Base-by-base conservation (phyloP, 768 basidiomycete species). In the Auricularia auricula-judae region DNA sequence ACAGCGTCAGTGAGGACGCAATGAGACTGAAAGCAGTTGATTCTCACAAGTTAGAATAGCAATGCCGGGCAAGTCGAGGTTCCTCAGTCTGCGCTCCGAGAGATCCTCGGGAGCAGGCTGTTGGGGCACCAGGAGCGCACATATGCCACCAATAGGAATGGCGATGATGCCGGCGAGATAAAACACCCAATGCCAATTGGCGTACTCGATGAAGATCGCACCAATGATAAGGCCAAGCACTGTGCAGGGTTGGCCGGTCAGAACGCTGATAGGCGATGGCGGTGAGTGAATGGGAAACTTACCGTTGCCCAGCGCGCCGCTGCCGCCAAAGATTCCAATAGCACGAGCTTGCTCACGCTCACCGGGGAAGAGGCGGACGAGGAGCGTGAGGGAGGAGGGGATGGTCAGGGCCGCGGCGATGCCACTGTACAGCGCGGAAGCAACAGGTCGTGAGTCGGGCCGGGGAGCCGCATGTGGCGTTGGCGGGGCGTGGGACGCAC, bases 101-200 rank as follows among this genome's bases (percentile, higher is more conserved):
- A 53, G 36, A 8, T 63, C 47, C 62, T 10, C 43, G 35, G 47
- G 62, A 16, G 67, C 61, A 54, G 67, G 68, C 8, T 70, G 70
- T 29, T 68, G 42, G 0, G 80, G 80, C 4, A 80, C 73, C 61
- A 78, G 63, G 39, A 78, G 67, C 18, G 74, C n/a, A 59, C 74
- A 71, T 2, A 69, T 62, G 18, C 75, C 16, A 42, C 76, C 71
- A 12, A 79, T 71, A 16, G 73, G 68, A 4, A 75, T 62, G 44
- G 75, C 69, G 42, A 82, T 63, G 43, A 82, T 75, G 2, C 79
- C 76, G 39, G 76, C 71, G 65, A 80, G 76, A 70, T 78, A 82
- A 69, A 85, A 84, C 21, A 83, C 75, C 82, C 82, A 83, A 34
- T 70, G 75, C 73, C 79, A 84, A 11, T 78, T 76, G 2, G 72